A percentile compares a stretch with the other conserved stretches of the same genome.
phyloP scores from a whole-genome alignment of 192 early-diverging fungal species.

The Backusella westeae region DNA sequence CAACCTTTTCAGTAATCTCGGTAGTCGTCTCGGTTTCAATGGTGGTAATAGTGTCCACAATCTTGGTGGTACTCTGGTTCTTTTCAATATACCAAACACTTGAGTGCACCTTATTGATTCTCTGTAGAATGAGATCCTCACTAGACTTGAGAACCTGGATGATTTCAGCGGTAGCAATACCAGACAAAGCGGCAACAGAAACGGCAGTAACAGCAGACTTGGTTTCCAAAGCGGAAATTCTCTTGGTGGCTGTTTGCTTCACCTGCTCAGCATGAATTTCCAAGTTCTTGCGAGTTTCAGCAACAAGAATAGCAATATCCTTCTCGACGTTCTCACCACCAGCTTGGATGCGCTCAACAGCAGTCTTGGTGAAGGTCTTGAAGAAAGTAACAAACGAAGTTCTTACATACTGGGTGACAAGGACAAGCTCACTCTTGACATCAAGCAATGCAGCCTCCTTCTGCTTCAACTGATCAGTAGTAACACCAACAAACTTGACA shows the following conservation, averaged over 20 bases:
- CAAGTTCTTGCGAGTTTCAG: constrained; percentile 1
- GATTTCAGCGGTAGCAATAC: constrained; percentile 11
- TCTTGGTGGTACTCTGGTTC: not conserved
- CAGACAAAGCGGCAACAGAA: constrained; percentile 5
- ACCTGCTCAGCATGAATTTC: not conserved
- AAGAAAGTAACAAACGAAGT: constrained; percentile 12
- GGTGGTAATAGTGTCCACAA: not conserved
- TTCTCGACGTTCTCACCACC: constrained; percentile 14
- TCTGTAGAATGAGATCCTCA: constrained; percentile 2
- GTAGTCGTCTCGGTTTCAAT: constrained; percentile 11
- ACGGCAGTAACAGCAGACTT: constrained; percentile 1
- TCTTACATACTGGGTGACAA: constrained; percentile 1
- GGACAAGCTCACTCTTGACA: not conserved
- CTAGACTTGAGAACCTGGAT: not conserved
- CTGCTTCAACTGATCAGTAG: constrained; percentile 2
- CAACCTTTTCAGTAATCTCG: constrained; percentile 4
- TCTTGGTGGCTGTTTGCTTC: constrained; percentile 1
- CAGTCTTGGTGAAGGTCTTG: not conserved
- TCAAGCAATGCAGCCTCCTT: constrained; percentile 17
- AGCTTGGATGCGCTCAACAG: not conserved
- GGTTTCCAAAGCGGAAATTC: constrained; percentile 4
- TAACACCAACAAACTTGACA: constrained; percentile 5
- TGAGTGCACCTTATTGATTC: constrained; percentile 1
- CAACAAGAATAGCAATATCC: constrained; percentile 14
- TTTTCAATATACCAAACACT: constrained; percentile 8